These are phyloP conservation scores for Coemansia erecta DNA, from an alignment of 192 early-diverging fungal species.

Conservation along the genomic window DNA sequence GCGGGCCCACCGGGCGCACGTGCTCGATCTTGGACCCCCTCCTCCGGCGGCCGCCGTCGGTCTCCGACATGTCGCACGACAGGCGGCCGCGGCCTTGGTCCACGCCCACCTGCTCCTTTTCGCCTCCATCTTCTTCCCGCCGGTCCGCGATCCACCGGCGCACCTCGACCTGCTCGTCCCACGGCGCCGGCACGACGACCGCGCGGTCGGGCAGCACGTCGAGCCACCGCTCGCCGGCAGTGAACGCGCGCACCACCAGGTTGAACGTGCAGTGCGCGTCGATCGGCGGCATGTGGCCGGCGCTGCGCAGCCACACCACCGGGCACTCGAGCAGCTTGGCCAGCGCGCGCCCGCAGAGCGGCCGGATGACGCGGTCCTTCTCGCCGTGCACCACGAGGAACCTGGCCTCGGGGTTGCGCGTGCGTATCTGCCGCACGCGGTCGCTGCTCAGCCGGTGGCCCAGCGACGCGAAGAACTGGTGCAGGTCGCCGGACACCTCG, in stretches of 20 bases:
- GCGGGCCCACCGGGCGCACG: conserved; percentile 14
- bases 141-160: conserved; percentile 14
- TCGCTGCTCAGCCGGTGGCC: conserved; percentile 35
- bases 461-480: conserved; percentile 52
- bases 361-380: conserved; percentile 49
- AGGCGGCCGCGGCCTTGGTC: background rate
- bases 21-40: conserved; percentile 10
- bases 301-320: conserved; percentile 26
- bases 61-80: too few species aligned
- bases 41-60: too few species aligned
- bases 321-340: conserved; percentile 43
- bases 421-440: conserved; percentile 25
- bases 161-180: conserved; percentile 36
- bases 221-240: conserved; percentile 32
- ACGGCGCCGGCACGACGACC: conserved; percentile 15
- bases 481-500: conserved; percentile 35
- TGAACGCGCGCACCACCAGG: conserved; percentile 33
- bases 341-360: conserved; percentile 38
- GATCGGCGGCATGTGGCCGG: conserved; percentile 52
- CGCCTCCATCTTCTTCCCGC: background rate
- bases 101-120: conserved; percentile 1
- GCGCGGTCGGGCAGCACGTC: conserved; percentile 21
- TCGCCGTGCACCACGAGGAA: conserved; percentile 50
- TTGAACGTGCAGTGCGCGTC: conserved; percentile 52
- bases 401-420: conserved; percentile 23